Evolutionary conservation across 2,329 filamentous ascomycete genomes (phyloP), one percentile per base, ranked within the genome.

Genomic region (Aspergillus pseudoglaucus): DNA sequence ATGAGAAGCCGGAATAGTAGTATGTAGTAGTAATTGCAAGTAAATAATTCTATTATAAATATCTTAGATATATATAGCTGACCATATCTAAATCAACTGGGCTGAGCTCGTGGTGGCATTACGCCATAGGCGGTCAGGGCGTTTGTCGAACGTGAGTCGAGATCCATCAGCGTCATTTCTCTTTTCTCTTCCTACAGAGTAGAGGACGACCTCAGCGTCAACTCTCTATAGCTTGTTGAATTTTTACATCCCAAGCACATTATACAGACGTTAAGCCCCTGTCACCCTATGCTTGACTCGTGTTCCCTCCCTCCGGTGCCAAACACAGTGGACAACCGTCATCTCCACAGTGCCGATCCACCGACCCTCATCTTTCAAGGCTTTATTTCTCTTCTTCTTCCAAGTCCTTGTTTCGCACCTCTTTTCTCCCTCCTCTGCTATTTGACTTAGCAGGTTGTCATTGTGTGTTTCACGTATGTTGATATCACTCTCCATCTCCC

Each of bases 281-380:
- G 8, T 30, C 25, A 30, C 25, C 12, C 10, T 22, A 30, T 30
- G 25, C 25, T 38, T 49, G 30, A 30, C 32, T 32, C 27, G 25
- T 44, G 40, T 30, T 35, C 35, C 38, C 30, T 45, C 41, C 47
- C 40, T 40, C 44, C 37, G 50, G 52, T 51, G 52, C 49, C 45
- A 46, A 55, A 46, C 47, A 10, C 33, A 37, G 33, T 53, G 23
- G 23, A 27, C 15, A 22, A 38, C 20, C 43, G 27, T 25, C 47
- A 62, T 63, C 59, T 62, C 59, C 60, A 63, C 60, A 47, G 52
- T 51, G 53, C 50, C 51, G 57, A 57, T 60, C 59, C 59, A 59
- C 57, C 56, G 52, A 55, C 54, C 52, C 54, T 61, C 58, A 59
- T 57, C 56, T 53, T 56, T 52, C 59, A 53, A 57, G 55, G 14